phyloP scores from a whole-genome alignment of 805 yeast species.

The Candida krabiensis region DNA sequence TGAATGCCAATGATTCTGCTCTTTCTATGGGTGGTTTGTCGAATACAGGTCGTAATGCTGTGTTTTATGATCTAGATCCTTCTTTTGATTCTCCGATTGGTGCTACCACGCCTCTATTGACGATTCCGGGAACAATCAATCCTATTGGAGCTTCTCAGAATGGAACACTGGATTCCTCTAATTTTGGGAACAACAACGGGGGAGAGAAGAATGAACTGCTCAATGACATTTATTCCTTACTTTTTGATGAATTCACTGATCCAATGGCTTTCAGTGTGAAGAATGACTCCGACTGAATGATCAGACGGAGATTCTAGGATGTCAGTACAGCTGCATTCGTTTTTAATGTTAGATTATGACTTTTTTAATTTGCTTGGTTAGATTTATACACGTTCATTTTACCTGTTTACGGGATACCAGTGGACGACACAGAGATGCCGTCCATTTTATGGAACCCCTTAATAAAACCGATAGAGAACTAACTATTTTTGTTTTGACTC shows the following conservation, averaged over 20 bases:
- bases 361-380: too few species aligned
- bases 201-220: conserved; percentile 31
- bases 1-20: neutral
- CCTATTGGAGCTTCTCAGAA: neutral
- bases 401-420: too few species aligned
- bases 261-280: conserved; percentile 33
- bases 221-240: conserved; percentile 44
- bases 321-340: too few species aligned
- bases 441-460: too few species aligned
- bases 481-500: too few species aligned
- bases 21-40: neutral
- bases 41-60: neutral
- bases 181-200: conserved; percentile 1
- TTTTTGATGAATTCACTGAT: conserved; percentile 45
- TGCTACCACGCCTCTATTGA: neutral
- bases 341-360: neutral
- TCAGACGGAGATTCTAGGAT: too few species aligned
- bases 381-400: too few species aligned
- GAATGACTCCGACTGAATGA: too few species aligned
- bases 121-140: neutral
- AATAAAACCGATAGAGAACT: too few species aligned
- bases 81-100: conserved; percentile 1
- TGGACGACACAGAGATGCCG: too few species aligned
- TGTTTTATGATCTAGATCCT: conserved; percentile 3
- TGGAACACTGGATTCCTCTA: neutral